A percentile compares a stretch with the other conserved stretches of the same genome.
Conservation (phyloP, 768 basidiomycete species). For the Macrolepiota fuliginosa region DNA sequence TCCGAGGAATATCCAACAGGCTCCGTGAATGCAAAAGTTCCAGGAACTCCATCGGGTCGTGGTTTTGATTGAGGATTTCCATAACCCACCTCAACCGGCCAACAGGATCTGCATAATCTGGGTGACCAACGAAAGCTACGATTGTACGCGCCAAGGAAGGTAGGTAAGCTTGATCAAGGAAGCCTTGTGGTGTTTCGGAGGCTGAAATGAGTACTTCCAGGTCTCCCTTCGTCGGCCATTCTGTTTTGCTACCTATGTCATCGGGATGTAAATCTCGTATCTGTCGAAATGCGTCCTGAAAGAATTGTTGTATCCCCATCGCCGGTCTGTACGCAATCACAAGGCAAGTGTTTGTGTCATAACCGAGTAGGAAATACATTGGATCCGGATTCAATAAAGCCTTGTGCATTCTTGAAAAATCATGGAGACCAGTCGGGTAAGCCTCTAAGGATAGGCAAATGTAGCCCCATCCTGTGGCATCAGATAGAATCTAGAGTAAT, state of each 20-base stretch:
- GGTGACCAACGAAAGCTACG: neutral
- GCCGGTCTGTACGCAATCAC: neutral
- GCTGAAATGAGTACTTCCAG: neutral
- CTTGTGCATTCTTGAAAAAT: neutral
- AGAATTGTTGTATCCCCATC: neutral
- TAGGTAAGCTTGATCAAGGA: neutral
- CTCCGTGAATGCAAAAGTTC: neutral
- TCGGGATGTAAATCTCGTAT: neutral
- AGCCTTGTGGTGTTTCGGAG: too few relatives aligned
- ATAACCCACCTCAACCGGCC: neutral
- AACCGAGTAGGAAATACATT: conserved; percentile 2
- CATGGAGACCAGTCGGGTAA: neutral
- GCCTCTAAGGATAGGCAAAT: neutral
- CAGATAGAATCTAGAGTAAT: neutral
- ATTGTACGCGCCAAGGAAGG: neutral
- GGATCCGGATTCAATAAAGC: neutral
- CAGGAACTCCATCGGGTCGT: neutral
- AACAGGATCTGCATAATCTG: neutral
- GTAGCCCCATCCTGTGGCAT: neutral
- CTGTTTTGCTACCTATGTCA: too few relatives aligned
- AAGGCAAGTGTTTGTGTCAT: neutral
- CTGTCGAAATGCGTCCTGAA: neutral
- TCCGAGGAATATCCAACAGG: neutral
- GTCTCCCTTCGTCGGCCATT: neutral
- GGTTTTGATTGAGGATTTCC: neutral